phyloP scores from a whole-genome alignment of 768 basidiomycete genomes.

The Trametes gibbosa region DNA sequence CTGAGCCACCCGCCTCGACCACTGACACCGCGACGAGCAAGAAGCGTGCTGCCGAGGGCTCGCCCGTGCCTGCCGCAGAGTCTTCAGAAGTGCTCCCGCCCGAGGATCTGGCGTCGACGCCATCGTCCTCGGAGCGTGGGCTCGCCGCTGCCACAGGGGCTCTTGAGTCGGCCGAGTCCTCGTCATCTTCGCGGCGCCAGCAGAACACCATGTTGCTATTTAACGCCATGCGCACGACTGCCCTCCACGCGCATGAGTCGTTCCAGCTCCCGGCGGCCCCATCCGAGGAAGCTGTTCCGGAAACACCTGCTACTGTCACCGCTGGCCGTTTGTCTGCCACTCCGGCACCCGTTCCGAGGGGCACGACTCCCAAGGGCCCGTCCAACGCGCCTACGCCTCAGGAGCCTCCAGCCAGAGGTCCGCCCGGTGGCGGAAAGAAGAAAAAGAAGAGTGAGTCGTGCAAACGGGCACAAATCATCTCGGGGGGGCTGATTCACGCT shows the following conservation, averaged over 20 bases:
- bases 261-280: slow-evolving; percentile 42
- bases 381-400: slow-evolving; percentile 39
- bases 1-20: slow-evolving; percentile 44
- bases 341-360: slow-evolving; percentile 28
- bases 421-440: slow-evolving; percentile 61
- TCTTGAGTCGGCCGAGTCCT: not conserved
- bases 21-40: slow-evolving; percentile 39
- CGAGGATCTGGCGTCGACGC: slow-evolving; percentile 3
- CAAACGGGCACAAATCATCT: not conserved
- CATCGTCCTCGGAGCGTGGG: slow-evolving; percentile 4
- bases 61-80: slow-evolving; percentile 11
- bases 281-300: slow-evolving; percentile 27
- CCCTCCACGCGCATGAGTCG: slow-evolving; percentile 59
- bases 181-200: slow-evolving; percentile 31
- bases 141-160: slow-evolving; percentile 13
- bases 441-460: slow-evolving; percentile 68
- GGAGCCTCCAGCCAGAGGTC: slow-evolving; percentile 46
- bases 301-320: slow-evolving; percentile 26
- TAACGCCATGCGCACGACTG: slow-evolving; percentile 80
- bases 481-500: not conserved
- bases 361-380: slow-evolving; percentile 32
- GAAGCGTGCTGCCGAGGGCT: slow-evolving; percentile 31
- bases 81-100: not conserved
- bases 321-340: slow-evolving; percentile 32
- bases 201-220: slow-evolving; percentile 68